Evolutionary conservation across 108 stramenopile genomes (phyloP), one percentile per base, ranked within the genome.

Genomic region (Skeletonema costatum): DNA sequence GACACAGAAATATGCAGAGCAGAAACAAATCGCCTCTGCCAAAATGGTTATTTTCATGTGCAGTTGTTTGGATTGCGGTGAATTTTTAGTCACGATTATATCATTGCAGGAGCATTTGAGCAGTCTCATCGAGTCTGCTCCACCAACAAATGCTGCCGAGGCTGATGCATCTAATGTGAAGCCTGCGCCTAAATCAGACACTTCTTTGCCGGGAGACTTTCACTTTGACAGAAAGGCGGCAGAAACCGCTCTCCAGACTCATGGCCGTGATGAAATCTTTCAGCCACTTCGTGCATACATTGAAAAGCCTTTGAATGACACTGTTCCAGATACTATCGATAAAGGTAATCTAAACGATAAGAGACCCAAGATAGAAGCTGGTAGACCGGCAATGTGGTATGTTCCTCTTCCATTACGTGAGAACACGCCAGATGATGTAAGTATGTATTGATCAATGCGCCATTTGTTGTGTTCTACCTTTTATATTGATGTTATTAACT

Each of bases 321-420:
- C 81, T 13, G 81, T 87, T 2, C 86, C 84, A 11, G 65, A 64
- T 30, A 88, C 87, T 4, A 76, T 86, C 13, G 73, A 68, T 67
- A 80, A 60, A 32, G 85, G 85, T 53, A 71, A 87, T 75, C 59
- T 76, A 61, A 61, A 72, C 16, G 81, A 87, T 2, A 73, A 73
- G 42, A 73, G 39, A 61, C 79, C 77, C 7, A 74, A 75, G 35
- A 42, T 78, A 11, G 79, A 81, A 13, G 68, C 74, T 11, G 87
- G 87, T 3, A 78, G 56, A 36, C 87, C 89, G 0, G 86, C 86
- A 14, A 68, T 73, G 39, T 88, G 75, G 65, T 74, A 82, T 46
- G 78, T 70, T 29, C 92, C 92, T 10, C 73, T 93, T 13, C 92
- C 92, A 16, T 35, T 93, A 38, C 73, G 92, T 25, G 84, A 78